phyloP scores from a whole-genome alignment of 768 basidiomycete species.

The Fibroporia radiculosa region DNA sequence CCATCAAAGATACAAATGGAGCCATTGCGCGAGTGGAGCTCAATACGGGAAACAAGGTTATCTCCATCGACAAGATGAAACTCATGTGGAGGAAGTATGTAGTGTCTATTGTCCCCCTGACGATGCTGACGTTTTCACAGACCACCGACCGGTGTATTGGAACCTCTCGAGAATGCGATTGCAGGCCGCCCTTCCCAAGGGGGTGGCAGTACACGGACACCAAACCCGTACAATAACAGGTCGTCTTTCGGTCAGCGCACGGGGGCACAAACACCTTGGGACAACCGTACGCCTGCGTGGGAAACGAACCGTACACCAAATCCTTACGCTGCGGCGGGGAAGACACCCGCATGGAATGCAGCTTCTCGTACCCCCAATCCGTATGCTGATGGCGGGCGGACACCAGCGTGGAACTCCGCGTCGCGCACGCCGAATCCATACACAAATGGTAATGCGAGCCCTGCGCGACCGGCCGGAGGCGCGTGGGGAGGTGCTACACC shows the following conservation, averaged over 20 bases:
- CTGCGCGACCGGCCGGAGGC: constrained; percentile 20
- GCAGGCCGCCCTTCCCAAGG: constrained; percentile 13
- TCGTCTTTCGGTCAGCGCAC: too few relatives aligned
- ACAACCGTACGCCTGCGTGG: constrained; percentile 46
- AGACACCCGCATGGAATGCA: constrained; percentile 46
- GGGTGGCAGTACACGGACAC: constrained; percentile 43
- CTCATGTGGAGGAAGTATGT: constrained; percentile 66
- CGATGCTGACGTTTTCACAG: background rate
- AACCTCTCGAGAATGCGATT: constrained; percentile 38
- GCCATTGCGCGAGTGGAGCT: constrained; percentile 83
- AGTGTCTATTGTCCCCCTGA: background rate
- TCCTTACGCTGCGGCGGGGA: constrained; percentile 42
- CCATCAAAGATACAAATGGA: constrained; percentile 94
- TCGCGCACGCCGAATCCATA: constrained; percentile 54
- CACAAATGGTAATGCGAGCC: constrained; percentile 16
- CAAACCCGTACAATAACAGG: constrained; percentile 64
- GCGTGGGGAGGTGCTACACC: constrained; percentile 9
- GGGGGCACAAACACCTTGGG: constrained; percentile 56
- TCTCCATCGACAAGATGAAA: constrained; percentile 79
- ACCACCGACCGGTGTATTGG: constrained; percentile 37
- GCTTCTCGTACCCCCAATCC: constrained; percentile 51
- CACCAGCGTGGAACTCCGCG: constrained; percentile 43
- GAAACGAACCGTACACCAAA: constrained; percentile 47
- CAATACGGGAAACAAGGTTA: constrained; percentile 80
- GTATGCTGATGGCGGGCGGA: constrained; percentile 35